These are phyloP conservation scores for Paecilomyces variotii DNA, from an alignment of 2,329 filamentous ascomycete species.

Conservation along the genomic window DNA sequence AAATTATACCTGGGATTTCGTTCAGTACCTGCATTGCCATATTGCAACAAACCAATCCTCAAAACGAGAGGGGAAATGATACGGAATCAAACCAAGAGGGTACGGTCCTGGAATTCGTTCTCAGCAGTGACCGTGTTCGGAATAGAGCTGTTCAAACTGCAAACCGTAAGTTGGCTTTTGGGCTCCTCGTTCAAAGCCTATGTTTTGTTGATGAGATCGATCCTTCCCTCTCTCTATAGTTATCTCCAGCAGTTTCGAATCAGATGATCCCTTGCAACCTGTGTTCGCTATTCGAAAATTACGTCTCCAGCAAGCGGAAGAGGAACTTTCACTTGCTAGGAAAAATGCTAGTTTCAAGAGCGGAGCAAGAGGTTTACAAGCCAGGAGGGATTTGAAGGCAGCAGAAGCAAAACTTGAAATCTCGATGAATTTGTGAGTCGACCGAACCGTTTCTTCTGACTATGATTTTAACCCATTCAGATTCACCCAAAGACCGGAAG, in stretches of 20 bases:
- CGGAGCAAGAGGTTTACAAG: conserved; percentile 65
- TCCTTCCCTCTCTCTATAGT: conserved; percentile 24
- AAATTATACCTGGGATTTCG: conserved; percentile 68
- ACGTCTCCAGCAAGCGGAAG: conserved; percentile 54
- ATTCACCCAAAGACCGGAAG: conserved; percentile 45
- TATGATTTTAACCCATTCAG: conserved; percentile 10
- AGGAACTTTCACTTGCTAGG: conserved; percentile 59
- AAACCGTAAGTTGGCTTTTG: conserved; percentile 36
- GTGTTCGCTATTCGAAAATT: conserved; percentile 55
- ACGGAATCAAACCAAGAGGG: conserved; percentile 36
- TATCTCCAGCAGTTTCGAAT: conserved; percentile 54
- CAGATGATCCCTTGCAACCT: conserved; percentile 48
- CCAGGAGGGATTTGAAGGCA: conserved; percentile 63
- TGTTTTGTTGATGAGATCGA: too few species aligned
- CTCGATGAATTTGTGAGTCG: conserved; percentile 44
- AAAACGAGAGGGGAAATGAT: too few species aligned
- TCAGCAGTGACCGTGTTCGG: conserved; percentile 43
- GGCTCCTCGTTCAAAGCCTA: too few species aligned
- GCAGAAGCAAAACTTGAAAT: conserved; percentile 60
- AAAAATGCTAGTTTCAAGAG: conserved; percentile 68
- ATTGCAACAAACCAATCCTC: conserved; percentile 53
- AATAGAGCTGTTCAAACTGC: conserved; percentile 55
- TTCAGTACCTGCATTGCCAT: conserved; percentile 58
- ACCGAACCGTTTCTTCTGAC: not conserved
- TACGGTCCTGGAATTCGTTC: conserved; percentile 52